Base-by-base conservation (phyloP, 306 rosid genomes). In the Begonia masoniana region DNA sequence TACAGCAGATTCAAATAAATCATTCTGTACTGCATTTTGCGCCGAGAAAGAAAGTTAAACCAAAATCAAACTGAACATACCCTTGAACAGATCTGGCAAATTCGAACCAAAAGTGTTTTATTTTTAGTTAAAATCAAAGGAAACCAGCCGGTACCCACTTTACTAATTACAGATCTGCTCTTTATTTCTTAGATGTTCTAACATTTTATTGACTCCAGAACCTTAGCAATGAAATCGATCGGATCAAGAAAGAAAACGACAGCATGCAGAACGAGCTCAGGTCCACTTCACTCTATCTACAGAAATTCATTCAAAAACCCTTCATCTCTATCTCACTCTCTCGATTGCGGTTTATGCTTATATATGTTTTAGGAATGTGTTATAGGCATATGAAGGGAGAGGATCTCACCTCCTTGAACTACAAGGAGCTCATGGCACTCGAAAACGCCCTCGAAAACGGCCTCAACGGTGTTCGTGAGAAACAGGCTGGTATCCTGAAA, bases 381-480 rank as follows among this genome's bases (percentile, higher is more conserved):
- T 53, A 43, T 53, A 89, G 97, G 91, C 97, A 85, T 73, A 55
- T 85, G 79, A 85, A 86, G 61, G 97, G 87, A 15, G 91, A 85
- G 62, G 97, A 89, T 19, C 78, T 85, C 55, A 71, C 78, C 16
- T 80, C 95, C 50, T 58, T 89, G 69, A 73, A 66, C 65, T 73
- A 67, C 82, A 73, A 65, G 36, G 97, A 89, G 69, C 79, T 89
- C 59, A 77, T 77, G 75, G 47, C 70, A 9, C 55, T 84, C 12
- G 95, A 89, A 76, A 64, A 63, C 0, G 75, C 77, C 53, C 95
- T 89, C 54, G 82, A 78, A 54, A 75, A 73, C 65, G 97, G 97
- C 52, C 95, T 85, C 41, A 35, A 17, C 5, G 56, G 69, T 47
- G 47, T 75, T 59, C 84, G 85, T 4, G 78, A 71, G 31, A 83